These are phyloP conservation scores for Rhodotorula sp. DNA, from an alignment of 1,284 basidiomycete species.

Conservation along the genomic window DNA sequence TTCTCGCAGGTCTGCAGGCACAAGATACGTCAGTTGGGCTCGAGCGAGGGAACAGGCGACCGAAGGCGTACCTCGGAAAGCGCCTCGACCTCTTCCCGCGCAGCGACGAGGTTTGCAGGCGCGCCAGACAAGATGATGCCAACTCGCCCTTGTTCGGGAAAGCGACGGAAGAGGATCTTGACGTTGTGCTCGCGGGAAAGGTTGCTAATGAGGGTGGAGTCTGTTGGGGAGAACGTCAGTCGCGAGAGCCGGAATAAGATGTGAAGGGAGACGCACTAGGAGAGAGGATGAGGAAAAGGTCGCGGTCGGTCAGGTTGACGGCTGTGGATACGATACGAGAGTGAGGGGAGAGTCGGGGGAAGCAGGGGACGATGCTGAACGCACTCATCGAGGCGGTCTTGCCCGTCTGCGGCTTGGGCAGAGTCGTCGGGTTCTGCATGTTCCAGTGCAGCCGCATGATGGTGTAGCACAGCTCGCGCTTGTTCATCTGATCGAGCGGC, in stretches of 20 bases:
- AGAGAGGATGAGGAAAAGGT: constrained; percentile 34
- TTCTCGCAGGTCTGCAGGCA: not conserved
- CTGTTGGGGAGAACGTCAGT: not conserved
- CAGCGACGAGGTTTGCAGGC: not conserved
- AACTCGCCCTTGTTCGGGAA: constrained; percentile 12
- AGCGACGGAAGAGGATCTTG: constrained; percentile 12
- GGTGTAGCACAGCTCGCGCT: constrained; percentile 24
- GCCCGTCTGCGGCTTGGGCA: constrained; percentile 7
- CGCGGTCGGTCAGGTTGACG: constrained; percentile 18
- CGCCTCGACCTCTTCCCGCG: constrained; percentile 11
- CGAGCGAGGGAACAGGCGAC: not conserved
- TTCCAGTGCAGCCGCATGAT: constrained; percentile 29
- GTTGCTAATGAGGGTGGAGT: constrained; percentile 12
- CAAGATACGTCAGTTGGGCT: too few species aligned
- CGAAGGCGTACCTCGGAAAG: constrained; percentile 15
- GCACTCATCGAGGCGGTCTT: constrained; percentile 13
- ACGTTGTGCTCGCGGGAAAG: constrained; percentile 15
- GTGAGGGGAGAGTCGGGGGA: not conserved
- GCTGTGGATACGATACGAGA: not conserved
- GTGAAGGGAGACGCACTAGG: constrained; percentile 14
- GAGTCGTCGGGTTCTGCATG: constrained; percentile 23
- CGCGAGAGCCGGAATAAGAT: too few species aligned
- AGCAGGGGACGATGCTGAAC: not conserved
- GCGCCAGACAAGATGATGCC: constrained; percentile 21
- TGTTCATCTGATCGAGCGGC: constrained; percentile 31